Base-by-base conservation (phyloP, 2,329 filamentous ascomycete species). In the Calonectria montana region DNA sequence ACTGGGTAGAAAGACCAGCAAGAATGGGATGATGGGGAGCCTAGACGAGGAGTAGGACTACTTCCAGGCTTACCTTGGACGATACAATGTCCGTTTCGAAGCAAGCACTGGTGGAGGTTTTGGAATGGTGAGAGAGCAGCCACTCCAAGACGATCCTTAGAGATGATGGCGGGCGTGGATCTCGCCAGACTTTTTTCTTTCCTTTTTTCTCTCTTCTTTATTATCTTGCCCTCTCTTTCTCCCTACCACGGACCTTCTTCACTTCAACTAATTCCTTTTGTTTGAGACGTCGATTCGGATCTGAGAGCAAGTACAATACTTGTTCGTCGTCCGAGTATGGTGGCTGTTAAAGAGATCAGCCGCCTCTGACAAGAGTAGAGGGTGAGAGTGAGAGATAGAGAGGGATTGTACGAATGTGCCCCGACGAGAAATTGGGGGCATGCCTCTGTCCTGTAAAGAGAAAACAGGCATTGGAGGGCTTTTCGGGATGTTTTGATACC, bases 1-100 rank as follows among this genome's bases (percentile, higher is more conserved):
- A 81, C 87, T 95, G 63, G 92, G 93, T 35, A 92, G 91, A 81
- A 94, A 94, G 84, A 86, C 86, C 55, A 91, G 89, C 80, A 92
- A 91, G 61, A 86, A 82, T 72, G 86, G 82, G 31, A 79, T 84
- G 72, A 90, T 90, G 88, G 86, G 85, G 65, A 88, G 88, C 74
- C 80, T 91, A 73, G 86, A 89, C 67, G 89, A 91, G 80, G 89
- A 91, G 81, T 89, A 85, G 84, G 75, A 80, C 74, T 79, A 78
- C 79, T 80, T 81, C 73, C 79, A 77, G 76, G 74, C 77, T 72
- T 79, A 81, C 77, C 80, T 81, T 78, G 73, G 75, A 65, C 74
- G 73, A 69, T 75, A 75, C 71, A 69, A 76, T 59, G 74, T 80
- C 63, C 74, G 69, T 25, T 79, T 80, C 71, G 73, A 77, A 27